Conservation (phyloP, 2,329 filamentous ascomycete species). For the Arthrobotrys iridis region DNA sequence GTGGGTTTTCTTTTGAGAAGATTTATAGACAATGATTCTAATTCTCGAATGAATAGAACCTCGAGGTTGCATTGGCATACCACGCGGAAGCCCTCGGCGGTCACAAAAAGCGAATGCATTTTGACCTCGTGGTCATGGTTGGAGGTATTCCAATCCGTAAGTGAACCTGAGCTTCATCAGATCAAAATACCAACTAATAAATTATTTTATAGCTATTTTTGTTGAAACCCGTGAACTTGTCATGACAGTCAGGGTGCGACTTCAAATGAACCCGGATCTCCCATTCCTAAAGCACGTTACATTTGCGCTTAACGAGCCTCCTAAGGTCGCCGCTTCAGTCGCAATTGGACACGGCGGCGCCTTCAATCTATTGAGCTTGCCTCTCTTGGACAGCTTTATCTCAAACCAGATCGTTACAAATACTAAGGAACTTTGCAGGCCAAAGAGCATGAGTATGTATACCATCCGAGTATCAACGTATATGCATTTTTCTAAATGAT, state of each 20-base stretch:
- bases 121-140: slow-evolving; percentile 93
- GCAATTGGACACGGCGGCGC: slow-evolving; percentile 70
- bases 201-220: slow-evolving; percentile 60
- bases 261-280: slow-evolving; percentile 87
- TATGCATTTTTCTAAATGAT: neutral
- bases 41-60: slow-evolving; percentile 33
- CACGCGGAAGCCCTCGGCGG: slow-evolving; percentile 37
- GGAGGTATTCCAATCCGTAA: slow-evolving; percentile 82
- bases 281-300: slow-evolving; percentile 93
- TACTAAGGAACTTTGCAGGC: slow-evolving; percentile 88
- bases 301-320: slow-evolving; percentile 91
- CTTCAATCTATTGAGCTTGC: slow-evolving; percentile 91
- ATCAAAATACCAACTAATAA: neutral
- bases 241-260: slow-evolving; percentile 81
- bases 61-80: slow-evolving; percentile 43
- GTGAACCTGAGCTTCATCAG: neutral
- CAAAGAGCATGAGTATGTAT: slow-evolving; percentile 84
- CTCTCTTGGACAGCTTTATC: slow-evolving; percentile 93
- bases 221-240: slow-evolving; percentile 88
- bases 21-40: neutral
- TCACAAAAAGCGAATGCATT: slow-evolving; percentile 90
- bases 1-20: neutral
- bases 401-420: slow-evolving; percentile 92
- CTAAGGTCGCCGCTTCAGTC: slow-evolving; percentile 80
- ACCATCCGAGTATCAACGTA: neutral